These are phyloP conservation scores for Ottelia alismoides DNA, from an alignment of 106 monocot genomes.

Conservation along the genomic window DNA sequence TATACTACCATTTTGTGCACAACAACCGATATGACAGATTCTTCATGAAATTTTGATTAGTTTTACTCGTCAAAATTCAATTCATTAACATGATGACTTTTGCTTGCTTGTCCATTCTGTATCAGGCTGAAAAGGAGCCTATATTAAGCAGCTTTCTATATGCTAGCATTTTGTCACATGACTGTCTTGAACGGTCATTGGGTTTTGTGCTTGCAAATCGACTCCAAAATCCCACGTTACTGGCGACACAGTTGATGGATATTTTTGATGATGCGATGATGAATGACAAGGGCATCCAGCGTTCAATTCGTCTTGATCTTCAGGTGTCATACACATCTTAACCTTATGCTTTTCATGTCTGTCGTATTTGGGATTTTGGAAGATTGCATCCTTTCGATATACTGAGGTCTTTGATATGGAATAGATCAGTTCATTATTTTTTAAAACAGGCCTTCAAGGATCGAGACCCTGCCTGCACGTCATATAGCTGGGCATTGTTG, in stretches of 20 bases:
- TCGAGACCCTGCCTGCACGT: conserved; percentile 77
- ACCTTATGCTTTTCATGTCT: background rate
- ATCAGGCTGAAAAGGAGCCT: conserved; percentile 89
- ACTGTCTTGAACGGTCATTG: conserved; percentile 69
- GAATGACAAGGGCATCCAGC: conserved; percentile 61
- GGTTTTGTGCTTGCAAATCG: conserved; percentile 89
- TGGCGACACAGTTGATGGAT: conserved; percentile 81
- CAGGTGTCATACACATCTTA: conserved; percentile 36
- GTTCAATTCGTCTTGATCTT: conserved; percentile 76
- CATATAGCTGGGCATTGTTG: conserved; percentile 78
- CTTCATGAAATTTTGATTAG: no score
- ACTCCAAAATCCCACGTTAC: conserved; percentile 68
- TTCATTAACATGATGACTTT: no score
- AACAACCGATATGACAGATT: no score
- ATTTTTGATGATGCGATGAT: conserved; percentile 81
- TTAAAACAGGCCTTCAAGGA: conserved; percentile 71
- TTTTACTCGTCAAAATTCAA: no score
- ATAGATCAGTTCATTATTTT: background rate
- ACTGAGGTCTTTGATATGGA: background rate
- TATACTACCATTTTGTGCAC: no score
- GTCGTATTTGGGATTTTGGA: background rate
- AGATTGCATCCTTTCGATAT: background rate
- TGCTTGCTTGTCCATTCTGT: no score
- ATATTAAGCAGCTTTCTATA: conserved; percentile 89
- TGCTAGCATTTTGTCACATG: conserved; percentile 79